phyloP scores from a whole-genome alignment of 805 yeast genomes.

The Saccharomyces jurei region DNA sequence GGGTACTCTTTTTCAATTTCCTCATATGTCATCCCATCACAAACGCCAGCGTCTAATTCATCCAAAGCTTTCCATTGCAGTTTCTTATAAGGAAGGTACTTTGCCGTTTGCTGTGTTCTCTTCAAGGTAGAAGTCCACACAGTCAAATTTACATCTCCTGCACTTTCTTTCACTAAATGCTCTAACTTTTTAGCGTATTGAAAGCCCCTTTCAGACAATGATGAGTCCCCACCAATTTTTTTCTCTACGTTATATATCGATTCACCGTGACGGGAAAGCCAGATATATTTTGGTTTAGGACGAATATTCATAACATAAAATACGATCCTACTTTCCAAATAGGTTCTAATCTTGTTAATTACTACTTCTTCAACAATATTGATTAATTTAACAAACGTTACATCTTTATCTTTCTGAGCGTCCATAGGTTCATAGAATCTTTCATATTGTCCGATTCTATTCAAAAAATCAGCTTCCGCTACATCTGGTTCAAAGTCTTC shows the following conservation, averaged over 20 bases:
- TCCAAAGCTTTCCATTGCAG: constrained; percentile 94
- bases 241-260: constrained; percentile 87
- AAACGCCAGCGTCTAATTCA: constrained; percentile 94
- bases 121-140: constrained; percentile 93
- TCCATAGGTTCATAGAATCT: constrained; percentile 70
- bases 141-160: constrained; percentile 60
- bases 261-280: constrained; percentile 95
- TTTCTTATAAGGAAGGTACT: constrained; percentile 69
- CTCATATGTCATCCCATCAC: constrained; percentile 95
- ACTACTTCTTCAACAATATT: constrained; percentile 85
- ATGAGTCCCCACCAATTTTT: constrained; percentile 92
- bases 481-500: constrained; percentile 55
- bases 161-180: constrained; percentile 51
- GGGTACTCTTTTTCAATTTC: constrained; percentile 81
- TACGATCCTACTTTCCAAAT: constrained; percentile 85
- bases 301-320: constrained; percentile 94
- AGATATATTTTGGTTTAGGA: constrained; percentile 83
- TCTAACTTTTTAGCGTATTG: constrained; percentile 78
- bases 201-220: constrained; percentile 74
- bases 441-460: constrained; percentile 68
- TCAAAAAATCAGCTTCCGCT: constrained; percentile 64
- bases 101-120: constrained; percentile 90
- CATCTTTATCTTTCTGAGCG: constrained; percentile 44
- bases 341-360: constrained; percentile 78
- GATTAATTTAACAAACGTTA: constrained; percentile 80